These are phyloP conservation scores for Tylopilus orsonianus DNA, from an alignment of 1,284 basidiomycete species.

Conservation along the genomic window DNA sequence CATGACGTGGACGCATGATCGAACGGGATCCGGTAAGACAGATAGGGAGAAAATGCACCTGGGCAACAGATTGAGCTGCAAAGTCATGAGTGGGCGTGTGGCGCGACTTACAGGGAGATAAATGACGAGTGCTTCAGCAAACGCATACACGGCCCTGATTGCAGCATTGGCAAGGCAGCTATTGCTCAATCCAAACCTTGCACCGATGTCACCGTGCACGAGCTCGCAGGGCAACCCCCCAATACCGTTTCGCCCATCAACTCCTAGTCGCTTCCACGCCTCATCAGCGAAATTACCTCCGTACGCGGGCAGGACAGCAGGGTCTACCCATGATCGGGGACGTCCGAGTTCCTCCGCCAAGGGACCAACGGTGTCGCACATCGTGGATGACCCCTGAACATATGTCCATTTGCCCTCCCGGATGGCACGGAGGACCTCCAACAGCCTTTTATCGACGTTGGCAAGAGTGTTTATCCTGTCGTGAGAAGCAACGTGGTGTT, in stretches of 20 bases:
- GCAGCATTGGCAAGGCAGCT: slow-evolving; percentile 61
- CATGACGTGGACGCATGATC: slow-evolving; percentile 44
- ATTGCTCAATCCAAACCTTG: slow-evolving; percentile 43
- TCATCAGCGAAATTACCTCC: slow-evolving; percentile 52
- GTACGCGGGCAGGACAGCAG: slow-evolving; percentile 53
- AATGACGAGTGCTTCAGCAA: slow-evolving; percentile 59
- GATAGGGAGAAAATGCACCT: slow-evolving; percentile 70
- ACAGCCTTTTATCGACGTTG: slow-evolving; percentile 59
- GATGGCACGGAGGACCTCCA: slow-evolving; percentile 52
- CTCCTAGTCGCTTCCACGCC: slow-evolving; percentile 54
- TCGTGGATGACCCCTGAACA: slow-evolving; percentile 37
- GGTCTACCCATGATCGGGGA: slow-evolving; percentile 62
- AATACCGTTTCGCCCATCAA: slow-evolving; percentile 48
- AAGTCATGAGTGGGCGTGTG: neutral
- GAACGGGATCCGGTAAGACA: slow-evolving; percentile 56
- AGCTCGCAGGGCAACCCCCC: slow-evolving; percentile 75
- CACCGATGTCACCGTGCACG: slow-evolving; percentile 57
- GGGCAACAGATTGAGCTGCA: neutral
- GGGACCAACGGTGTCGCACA: slow-evolving; percentile 40
- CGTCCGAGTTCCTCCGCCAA: slow-evolving; percentile 57
- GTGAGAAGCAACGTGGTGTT: neutral
- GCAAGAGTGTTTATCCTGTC: slow-evolving; percentile 66
- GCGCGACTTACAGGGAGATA: slow-evolving; percentile 61
- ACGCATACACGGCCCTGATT: slow-evolving; percentile 54
- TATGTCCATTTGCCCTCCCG: slow-evolving; percentile 62